Conservation (phyloP, 2,329 filamentous ascomycete genomes). For the Hymenoscyphus fructigenus region DNA sequence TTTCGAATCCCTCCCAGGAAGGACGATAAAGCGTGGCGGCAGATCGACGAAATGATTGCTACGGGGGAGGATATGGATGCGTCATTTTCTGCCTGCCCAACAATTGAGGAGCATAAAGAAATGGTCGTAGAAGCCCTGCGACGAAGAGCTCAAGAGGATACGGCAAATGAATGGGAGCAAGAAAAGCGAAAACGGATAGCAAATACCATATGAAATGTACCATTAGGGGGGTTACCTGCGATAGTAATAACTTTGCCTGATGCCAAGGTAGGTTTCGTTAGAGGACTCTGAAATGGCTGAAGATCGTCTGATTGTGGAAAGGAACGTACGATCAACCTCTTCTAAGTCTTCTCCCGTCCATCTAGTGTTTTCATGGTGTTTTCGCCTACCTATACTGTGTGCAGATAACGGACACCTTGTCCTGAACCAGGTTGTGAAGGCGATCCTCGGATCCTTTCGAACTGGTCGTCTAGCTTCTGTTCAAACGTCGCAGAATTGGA, state of each 20-base stretch:
- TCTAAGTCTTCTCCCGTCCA: neutral
- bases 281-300: neutral
- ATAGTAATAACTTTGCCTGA: neutral
- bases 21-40: slow-evolving; percentile 7
- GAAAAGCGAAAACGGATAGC: slow-evolving; percentile 6
- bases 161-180: neutral
- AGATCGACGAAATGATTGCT: slow-evolving; percentile 9
- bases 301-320: neutral
- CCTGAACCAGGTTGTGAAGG: neutral
- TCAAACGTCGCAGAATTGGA: slow-evolving; percentile 1
- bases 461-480: neutral
- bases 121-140: slow-evolving; percentile 4
- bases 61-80: slow-evolving; percentile 12
- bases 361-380: neutral
- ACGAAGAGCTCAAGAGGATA: neutral
- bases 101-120: slow-evolving; percentile 5
- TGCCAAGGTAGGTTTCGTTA: neutral
- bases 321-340: neutral
- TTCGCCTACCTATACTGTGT: neutral
- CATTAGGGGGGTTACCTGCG: neutral
- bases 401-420: neutral
- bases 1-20: slow-evolving; percentile 6
- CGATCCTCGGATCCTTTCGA: neutral
- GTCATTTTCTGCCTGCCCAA: slow-evolving; percentile 5
- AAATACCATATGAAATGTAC: neutral